Evolutionary conservation across 805 yeast species (phyloP).

Genomic region (Kodamaea laetipori): DNA sequence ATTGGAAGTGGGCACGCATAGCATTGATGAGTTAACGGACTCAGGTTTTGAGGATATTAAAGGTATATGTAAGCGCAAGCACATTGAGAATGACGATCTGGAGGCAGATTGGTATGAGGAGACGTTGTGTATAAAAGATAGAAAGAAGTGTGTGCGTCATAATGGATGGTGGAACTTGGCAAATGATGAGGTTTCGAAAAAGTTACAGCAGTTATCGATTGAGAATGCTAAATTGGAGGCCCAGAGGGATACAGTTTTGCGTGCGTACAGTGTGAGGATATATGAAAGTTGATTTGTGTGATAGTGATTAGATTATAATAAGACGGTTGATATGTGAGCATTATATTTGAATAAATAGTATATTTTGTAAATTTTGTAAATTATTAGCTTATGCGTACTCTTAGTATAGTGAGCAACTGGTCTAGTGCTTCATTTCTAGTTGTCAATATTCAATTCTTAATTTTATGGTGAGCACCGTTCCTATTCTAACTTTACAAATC

Average conservation of each 20-base stretch:
- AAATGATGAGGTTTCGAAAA: constrained; percentile 34
- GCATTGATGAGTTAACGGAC: background rate
- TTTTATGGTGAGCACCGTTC: too few species aligned
- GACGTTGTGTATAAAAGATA: constrained; percentile 51
- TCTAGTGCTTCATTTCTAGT: too few species aligned
- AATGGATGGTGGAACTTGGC: constrained; percentile 49
- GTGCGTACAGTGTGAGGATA: constrained; percentile 38
- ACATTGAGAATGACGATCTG: constrained; percentile 15
- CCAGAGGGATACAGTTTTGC: constrained; percentile 31
- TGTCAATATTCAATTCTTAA: too few species aligned
- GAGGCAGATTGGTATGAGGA: constrained; percentile 19
- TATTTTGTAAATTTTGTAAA: too few species aligned
- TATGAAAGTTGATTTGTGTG: constrained; percentile 18
- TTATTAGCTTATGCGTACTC: too few species aligned
- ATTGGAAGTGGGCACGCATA: constrained; percentile 15
- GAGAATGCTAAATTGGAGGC: constrained; percentile 31
- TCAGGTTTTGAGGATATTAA: constrained; percentile 7
- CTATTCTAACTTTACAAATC: too few species aligned
- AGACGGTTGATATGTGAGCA: too few species aligned
- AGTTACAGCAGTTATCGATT: constrained; percentile 35
- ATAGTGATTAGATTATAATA: too few species aligned
- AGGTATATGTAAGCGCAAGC: constrained; percentile 7
- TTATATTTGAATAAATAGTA: too few species aligned
- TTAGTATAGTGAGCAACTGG: too few species aligned
- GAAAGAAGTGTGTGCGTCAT: constrained; percentile 58